Evolutionary conservation across 202 grass and related monocot species (phyloP), one percentile per base, ranked within the genome.

Genomic region (Sporobolus alterniflorus): DNA sequence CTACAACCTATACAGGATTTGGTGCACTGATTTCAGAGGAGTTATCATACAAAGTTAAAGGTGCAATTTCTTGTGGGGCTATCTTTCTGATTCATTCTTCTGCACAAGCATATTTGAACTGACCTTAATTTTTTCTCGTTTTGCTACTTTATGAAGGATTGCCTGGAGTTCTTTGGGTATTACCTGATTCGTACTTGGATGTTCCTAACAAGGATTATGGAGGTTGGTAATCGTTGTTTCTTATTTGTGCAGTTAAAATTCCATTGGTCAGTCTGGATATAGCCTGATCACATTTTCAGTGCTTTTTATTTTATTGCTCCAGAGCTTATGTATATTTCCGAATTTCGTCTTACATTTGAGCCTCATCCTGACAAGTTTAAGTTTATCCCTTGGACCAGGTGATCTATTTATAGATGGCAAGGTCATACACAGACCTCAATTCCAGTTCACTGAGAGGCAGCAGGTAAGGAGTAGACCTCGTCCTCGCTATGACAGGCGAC

Each of bases 181-280:
- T 98, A 65, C 96, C 96, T 68, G 96, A 98, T 92, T 95, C 96
- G 0, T 98, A 98, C 73, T 82, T 98, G 79, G 96, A 98, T 92
- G 92, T 98, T 68, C 92, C 96, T 33, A 98, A 98, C 88, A 92
- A 98, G 84, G 96, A 98, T 48, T 98, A 98, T 42, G 96, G 96
- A 98, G 96, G 96, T 98, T 79, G 22, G 65, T 82, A 65, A 11
- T 15, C 9, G 12, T 66, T 34, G 0, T 51, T 80, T 60, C 34
- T 78, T 74, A 18, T 15, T 24, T 57, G 73, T 82, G 55, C 5
- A 81, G 57, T 84, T 25, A 57, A 85, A n/a, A 64, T 81, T 12
- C 50, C n/a, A 51, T 67, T 22, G 49, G n/a, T 24, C 5, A 42
- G 16, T 70, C 36, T 50, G 64, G 36, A 42, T 20, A 17, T 16